Evolutionary conservation across 768 basidiomycete genomes (phyloP).

Genomic region (Leccinum broughii): DNA sequence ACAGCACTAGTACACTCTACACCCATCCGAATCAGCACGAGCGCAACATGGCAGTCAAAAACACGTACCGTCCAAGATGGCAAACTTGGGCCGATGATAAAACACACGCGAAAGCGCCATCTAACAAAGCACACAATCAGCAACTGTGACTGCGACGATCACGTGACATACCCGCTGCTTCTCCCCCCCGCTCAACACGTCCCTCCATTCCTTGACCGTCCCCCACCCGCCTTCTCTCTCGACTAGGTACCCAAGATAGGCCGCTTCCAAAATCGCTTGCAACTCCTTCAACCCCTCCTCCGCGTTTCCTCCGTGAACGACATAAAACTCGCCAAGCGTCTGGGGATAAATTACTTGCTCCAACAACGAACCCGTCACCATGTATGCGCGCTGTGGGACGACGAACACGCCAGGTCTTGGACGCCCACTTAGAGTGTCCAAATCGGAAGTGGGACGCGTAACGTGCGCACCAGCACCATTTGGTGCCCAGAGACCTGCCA

Average conservation of each 20-base stretch:
- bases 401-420: slow-evolving; percentile 61
- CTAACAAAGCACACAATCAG: slow-evolving; percentile 33
- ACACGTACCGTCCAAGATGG: slow-evolving; percentile 76
- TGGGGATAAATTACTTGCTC: slow-evolving; percentile 96
- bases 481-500: slow-evolving; percentile 88
- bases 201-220: slow-evolving; percentile 93
- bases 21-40: neutral
- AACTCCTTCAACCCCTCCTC: slow-evolving; percentile 64
- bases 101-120: slow-evolving; percentile 95
- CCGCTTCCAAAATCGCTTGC: slow-evolving; percentile 74
- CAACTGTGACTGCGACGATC: neutral
- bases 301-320: slow-evolving; percentile 51
- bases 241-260: slow-evolving; percentile 83
- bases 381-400: slow-evolving; percentile 91
- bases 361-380: slow-evolving; percentile 82
- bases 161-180: slow-evolving; percentile 70
- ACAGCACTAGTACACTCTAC: slow-evolving; percentile 94
- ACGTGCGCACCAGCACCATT: slow-evolving; percentile 38
- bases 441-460: slow-evolving; percentile 25
- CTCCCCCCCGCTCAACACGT: slow-evolving; percentile 88
- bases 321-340: slow-evolving; percentile 59
- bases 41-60: neutral
- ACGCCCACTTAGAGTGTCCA: slow-evolving; percentile 35
- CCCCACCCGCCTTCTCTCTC: slow-evolving; percentile 87
- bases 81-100: slow-evolving; percentile 82